phyloP scores from a whole-genome alignment of 352 stramenopile genomes.

The Aphanomyces invadans region DNA sequence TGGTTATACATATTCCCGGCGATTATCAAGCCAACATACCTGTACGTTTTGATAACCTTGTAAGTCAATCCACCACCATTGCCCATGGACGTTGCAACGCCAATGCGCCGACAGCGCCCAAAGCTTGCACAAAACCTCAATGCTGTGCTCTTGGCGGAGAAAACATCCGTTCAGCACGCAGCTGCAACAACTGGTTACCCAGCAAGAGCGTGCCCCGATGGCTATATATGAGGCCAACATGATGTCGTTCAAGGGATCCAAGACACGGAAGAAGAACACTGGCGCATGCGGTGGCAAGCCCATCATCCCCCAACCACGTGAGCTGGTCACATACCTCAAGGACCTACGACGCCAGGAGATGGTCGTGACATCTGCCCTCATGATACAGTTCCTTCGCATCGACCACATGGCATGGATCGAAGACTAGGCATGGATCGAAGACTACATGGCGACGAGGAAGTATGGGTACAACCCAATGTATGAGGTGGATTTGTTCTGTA shows the following conservation, averaged over 20 bases:
- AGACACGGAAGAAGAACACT: neutral
- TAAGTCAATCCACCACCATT: neutral
- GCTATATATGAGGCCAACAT: neutral
- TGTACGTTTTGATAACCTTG: neutral
- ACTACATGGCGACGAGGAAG: neutral
- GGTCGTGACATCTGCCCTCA: neutral
- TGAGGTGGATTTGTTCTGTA: too few species aligned
- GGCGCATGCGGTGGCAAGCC: neutral
- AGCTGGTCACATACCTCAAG: neutral
- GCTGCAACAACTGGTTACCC: neutral
- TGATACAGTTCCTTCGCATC: slow-evolving; percentile 1
- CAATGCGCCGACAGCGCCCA: neutral
- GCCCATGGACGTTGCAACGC: neutral
- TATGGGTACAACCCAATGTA: neutral
- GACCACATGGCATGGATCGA: neutral
- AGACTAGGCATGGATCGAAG: too few species aligned
- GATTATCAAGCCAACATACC: neutral
- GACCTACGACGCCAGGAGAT: neutral
- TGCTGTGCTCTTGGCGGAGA: neutral
- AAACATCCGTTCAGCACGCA: neutral
- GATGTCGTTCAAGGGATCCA: neutral
- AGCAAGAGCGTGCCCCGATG: neutral
- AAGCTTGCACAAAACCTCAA: neutral
- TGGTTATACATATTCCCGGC: neutral
- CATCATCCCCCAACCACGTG: neutral